Evolutionary conservation across 768 basidiomycete genomes (phyloP).

Genomic region (Auriscalpium orientale): DNA sequence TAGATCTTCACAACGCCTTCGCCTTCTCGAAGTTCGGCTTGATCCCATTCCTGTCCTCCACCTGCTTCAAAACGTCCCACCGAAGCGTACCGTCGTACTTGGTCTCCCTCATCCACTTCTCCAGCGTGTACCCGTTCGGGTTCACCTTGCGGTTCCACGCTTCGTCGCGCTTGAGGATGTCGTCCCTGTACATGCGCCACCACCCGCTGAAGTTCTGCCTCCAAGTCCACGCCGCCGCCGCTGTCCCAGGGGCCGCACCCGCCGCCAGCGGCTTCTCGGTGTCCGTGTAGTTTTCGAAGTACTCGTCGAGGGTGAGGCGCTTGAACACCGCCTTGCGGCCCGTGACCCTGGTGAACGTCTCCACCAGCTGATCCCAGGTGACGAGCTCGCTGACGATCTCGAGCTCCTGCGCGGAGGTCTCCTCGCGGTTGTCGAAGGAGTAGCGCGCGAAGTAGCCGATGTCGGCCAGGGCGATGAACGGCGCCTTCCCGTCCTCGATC

Average conservation of each 20-base stretch:
- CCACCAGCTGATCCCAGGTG: background rate
- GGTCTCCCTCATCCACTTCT: background rate
- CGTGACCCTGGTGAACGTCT: background rate
- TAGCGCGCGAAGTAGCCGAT: background rate
- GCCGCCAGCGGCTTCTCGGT: slow-evolving; percentile 16
- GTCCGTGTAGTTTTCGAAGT: slow-evolving; percentile 11
- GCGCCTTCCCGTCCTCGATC: too few relatives aligned
- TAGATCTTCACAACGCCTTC: too few relatives aligned
- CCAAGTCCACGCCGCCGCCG: slow-evolving; percentile 10
- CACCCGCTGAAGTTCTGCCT: slow-evolving; percentile 34
- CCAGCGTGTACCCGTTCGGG: slow-evolving; percentile 26
- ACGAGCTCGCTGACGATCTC: too few relatives aligned
- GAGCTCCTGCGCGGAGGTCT: too few relatives aligned
- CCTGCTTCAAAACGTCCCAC: background rate
- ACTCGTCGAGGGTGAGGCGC: slow-evolving; percentile 14
- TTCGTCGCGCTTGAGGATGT: slow-evolving; percentile 35
- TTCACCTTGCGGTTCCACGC: slow-evolving; percentile 34
- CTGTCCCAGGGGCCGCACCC: background rate
- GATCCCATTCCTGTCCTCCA: background rate
- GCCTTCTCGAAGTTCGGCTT: too few relatives aligned
- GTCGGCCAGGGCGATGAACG: background rate
- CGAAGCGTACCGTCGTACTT: background rate
- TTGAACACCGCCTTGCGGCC: background rate
- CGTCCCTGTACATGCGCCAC: slow-evolving; percentile 37
- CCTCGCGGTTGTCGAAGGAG: background rate